Evolutionary conservation across 129 eudicot species (phyloP).

Genomic region (Saussurea involucrata): DNA sequence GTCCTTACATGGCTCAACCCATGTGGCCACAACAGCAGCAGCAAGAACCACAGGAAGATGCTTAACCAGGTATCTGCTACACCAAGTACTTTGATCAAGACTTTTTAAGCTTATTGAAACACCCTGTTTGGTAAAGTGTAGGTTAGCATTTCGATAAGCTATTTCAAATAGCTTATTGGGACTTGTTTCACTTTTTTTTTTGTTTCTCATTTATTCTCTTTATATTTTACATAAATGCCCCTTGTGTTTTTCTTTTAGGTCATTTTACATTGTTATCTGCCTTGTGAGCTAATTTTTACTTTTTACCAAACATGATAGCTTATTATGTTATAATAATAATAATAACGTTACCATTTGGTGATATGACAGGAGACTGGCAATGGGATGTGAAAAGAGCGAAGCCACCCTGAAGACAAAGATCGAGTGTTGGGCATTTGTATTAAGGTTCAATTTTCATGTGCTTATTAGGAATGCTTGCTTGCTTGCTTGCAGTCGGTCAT

Average conservation of each 20-base stretch:
- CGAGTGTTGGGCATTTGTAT: neutral
- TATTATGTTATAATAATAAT: no score
- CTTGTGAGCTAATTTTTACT: no score
- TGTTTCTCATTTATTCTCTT: no score
- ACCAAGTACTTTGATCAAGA: neutral
- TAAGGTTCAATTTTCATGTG: constrained; percentile 12
- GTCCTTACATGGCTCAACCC: constrained; percentile 75
- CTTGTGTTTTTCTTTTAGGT: no score
- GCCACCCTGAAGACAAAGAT: constrained; percentile 7
- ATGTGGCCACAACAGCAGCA: constrained; percentile 95
- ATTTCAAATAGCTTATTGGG: no score
- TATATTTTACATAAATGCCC: no score
- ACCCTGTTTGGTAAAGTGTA: no score
- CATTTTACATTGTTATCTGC: no score
- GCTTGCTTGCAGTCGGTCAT: neutral
- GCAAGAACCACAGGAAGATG: constrained; percentile 71
- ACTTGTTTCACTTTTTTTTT: no score
- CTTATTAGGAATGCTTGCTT: constrained; percentile 16
- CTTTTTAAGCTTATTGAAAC: no score
- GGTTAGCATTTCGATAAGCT: no score
- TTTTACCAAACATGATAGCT: neutral
- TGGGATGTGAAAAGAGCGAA: constrained; percentile 2
- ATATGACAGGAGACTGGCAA: constrained; percentile 10
- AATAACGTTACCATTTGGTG: neutral
- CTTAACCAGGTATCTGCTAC: constrained; percentile 30